phyloP scores from a whole-genome alignment of 2,329 filamentous ascomycete species.

The Pestalotiopsis sp. region DNA sequence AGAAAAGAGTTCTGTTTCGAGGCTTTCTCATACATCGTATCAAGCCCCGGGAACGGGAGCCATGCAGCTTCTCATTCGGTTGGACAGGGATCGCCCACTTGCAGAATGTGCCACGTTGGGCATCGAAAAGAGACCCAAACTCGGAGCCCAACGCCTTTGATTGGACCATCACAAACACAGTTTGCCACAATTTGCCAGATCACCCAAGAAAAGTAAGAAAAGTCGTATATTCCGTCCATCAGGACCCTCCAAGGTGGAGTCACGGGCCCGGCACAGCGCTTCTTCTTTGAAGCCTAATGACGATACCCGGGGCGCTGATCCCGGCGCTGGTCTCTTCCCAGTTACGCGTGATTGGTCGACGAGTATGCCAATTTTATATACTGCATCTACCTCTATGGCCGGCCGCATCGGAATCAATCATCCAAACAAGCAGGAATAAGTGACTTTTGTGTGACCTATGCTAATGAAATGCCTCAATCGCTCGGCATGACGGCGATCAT shows the following conservation, averaged over 20 bases:
- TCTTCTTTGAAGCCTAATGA: conserved; percentile 8
- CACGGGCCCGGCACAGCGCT: background rate
- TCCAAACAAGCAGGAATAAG: background rate
- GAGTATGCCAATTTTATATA: background rate
- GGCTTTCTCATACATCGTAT: background rate
- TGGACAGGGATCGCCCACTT: background rate
- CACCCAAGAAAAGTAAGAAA: conserved; percentile 15
- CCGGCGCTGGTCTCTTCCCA: background rate
- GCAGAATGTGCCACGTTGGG: conserved; percentile 26
- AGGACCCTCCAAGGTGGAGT: background rate
- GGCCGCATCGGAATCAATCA: background rate
- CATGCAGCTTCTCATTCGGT: conserved; percentile 8
- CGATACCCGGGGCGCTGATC: background rate
- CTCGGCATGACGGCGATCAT: background rate
- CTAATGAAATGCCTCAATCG: conserved; percentile 1
- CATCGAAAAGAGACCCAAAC: conserved; percentile 26
- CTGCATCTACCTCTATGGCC: background rate
- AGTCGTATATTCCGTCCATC: conserved; percentile 12
- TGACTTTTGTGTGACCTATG: background rate
- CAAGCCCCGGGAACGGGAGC: conserved; percentile 8
- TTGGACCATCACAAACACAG: conserved; percentile 21
- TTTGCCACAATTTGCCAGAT: conserved; percentile 24
- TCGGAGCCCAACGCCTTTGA: conserved; percentile 19
- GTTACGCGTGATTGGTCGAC: background rate
- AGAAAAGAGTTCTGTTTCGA: conserved; percentile 18